phyloP scores from a whole-genome alignment of 2,329 filamentous ascomycete genomes.

The Penicillium sp. region DNA sequence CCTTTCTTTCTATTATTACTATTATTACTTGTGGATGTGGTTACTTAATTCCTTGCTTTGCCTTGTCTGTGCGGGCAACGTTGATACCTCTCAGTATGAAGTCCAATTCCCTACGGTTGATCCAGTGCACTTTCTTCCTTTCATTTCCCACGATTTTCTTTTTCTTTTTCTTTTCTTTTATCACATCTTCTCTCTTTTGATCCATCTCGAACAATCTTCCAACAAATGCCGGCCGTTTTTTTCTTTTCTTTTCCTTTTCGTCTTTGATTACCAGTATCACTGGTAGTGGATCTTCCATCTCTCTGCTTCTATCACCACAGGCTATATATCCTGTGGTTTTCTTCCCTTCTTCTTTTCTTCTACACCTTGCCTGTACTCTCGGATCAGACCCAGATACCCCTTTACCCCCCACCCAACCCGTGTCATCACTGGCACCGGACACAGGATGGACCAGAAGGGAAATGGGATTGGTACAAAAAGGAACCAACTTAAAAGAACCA shows the following conservation, averaged over 20 bases:
- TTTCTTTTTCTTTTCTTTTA: slow-evolving; percentile 1
- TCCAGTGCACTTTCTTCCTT: slow-evolving; percentile 11
- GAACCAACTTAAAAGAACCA: not conserved
- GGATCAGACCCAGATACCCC: not conserved
- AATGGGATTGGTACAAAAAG: slow-evolving; percentile 1
- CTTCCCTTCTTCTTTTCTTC: not conserved
- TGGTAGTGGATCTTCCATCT: not conserved
- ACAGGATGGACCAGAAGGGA: not conserved
- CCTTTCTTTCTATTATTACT: slow-evolving; percentile 32
- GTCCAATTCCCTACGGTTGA: slow-evolving; percentile 5
- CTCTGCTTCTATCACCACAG: not conserved
- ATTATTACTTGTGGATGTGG: slow-evolving; percentile 25
- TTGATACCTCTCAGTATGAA: slow-evolving; percentile 14
- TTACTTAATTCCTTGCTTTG: slow-evolving; percentile 25
- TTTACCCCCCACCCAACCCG: not conserved
- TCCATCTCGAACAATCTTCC: not conserved
- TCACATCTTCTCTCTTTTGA: slow-evolving; percentile 5
- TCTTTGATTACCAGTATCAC: slow-evolving; percentile 2
- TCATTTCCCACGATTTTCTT: slow-evolving; percentile 5
- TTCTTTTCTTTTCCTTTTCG: not conserved
- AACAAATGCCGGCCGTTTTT: slow-evolving; percentile 14
- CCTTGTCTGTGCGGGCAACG: slow-evolving; percentile 13
- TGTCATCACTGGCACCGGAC: not conserved
- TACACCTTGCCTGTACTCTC: not conserved
- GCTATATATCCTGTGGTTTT: not conserved